Evolutionary conservation across 352 stramenopile species (phyloP).

Genomic region (Globisporangium uncinulatum): DNA sequence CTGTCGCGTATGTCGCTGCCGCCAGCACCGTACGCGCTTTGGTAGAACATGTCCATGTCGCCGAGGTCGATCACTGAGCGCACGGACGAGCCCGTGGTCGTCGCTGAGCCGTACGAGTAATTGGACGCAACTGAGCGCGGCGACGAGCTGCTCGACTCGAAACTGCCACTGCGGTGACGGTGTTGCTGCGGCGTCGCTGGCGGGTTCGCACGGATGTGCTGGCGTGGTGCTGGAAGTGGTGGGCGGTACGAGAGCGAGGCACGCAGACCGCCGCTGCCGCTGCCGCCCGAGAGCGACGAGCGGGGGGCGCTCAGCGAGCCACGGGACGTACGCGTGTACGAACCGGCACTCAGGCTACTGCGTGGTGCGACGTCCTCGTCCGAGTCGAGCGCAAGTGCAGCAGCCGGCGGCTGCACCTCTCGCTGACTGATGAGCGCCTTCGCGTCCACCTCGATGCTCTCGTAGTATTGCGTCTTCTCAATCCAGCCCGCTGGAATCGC

Average conservation of each 20-base stretch:
- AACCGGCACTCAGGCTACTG: slow-evolving; percentile 19
- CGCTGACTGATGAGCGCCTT: slow-evolving; percentile 57
- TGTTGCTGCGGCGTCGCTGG: slow-evolving; percentile 8
- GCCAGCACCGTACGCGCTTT: slow-evolving; percentile 19
- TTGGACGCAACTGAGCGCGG: slow-evolving; percentile 68
- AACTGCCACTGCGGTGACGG: slow-evolving; percentile 35
- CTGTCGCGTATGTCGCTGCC: slow-evolving; percentile 29
- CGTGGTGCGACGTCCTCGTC: slow-evolving; percentile 35
- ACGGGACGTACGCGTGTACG: slow-evolving; percentile 36
- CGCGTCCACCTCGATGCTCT: slow-evolving; percentile 75
- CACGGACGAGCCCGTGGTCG: slow-evolving; percentile 58
- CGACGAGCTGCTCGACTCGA: slow-evolving; percentile 56
- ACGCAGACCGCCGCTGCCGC: slow-evolving; percentile 1
- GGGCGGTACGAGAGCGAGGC: slow-evolving; percentile 5
- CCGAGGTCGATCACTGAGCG: slow-evolving; percentile 67
- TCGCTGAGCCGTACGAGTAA: slow-evolving; percentile 70
- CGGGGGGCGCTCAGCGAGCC: slow-evolving; percentile 15
- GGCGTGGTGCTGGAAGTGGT: slow-evolving; percentile 3
- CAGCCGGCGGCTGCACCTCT: slow-evolving; percentile 42
- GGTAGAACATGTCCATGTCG: slow-evolving; percentile 80
- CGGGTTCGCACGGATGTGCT: slow-evolving; percentile 7
- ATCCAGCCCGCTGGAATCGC: slow-evolving; percentile 67
- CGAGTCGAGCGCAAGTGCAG: slow-evolving; percentile 24
- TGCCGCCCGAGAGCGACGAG: slow-evolving; percentile 30
- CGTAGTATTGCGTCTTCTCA: slow-evolving; percentile 77